Percentiles rank a stretch among this genome's conserved stretches.
These are phyloP conservation scores for Torrubiella hemipterigena DNA, from an alignment of 2,329 filamentous ascomycete genomes.

Conservation along the genomic window DNA sequence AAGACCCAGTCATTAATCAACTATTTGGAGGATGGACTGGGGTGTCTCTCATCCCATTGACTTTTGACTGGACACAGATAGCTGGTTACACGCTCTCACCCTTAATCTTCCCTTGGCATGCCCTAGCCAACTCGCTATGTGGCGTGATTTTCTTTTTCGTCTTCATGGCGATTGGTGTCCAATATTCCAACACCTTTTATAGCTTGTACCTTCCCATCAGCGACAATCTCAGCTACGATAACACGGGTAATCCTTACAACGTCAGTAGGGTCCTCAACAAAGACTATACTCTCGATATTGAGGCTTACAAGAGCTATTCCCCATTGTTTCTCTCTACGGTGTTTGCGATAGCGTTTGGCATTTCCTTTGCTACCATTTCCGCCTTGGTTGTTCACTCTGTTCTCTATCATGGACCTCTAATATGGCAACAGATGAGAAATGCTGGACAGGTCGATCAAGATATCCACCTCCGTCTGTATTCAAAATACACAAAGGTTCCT, in stretches of 20 bases:
- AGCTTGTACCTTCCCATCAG: slow-evolving; percentile 43
- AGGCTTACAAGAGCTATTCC: slow-evolving; percentile 38
- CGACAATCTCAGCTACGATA: slow-evolving; percentile 42
- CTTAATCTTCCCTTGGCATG: slow-evolving; percentile 27
- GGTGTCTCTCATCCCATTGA: slow-evolving; percentile 39
- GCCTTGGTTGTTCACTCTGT: slow-evolving; percentile 24
- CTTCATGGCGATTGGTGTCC: slow-evolving; percentile 31
- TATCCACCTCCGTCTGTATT: too few relatives aligned
- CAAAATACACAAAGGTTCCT: slow-evolving; percentile 17
- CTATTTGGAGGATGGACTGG: slow-evolving; percentile 42
- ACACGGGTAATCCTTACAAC: slow-evolving; percentile 37
- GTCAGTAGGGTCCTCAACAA: slow-evolving; percentile 37
- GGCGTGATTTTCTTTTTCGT: slow-evolving; percentile 30
- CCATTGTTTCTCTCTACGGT: slow-evolving; percentile 39
- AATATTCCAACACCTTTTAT: slow-evolving; percentile 31
- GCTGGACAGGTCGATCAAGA: slow-evolving; percentile 29
- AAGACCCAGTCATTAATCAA: slow-evolving; percentile 41
- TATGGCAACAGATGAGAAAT: slow-evolving; percentile 30
- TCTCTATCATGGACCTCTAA: slow-evolving; percentile 27
- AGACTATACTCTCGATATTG: slow-evolving; percentile 32
- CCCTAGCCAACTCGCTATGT: slow-evolving; percentile 32
- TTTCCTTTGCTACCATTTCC: slow-evolving; percentile 35
- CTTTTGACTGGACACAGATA: slow-evolving; percentile 32
- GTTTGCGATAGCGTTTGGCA: slow-evolving; percentile 25
- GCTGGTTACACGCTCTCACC: slow-evolving; percentile 29